These are phyloP conservation scores for Camelina hispida DNA, from an alignment of 345 rosid species.

Conservation along the genomic window DNA sequence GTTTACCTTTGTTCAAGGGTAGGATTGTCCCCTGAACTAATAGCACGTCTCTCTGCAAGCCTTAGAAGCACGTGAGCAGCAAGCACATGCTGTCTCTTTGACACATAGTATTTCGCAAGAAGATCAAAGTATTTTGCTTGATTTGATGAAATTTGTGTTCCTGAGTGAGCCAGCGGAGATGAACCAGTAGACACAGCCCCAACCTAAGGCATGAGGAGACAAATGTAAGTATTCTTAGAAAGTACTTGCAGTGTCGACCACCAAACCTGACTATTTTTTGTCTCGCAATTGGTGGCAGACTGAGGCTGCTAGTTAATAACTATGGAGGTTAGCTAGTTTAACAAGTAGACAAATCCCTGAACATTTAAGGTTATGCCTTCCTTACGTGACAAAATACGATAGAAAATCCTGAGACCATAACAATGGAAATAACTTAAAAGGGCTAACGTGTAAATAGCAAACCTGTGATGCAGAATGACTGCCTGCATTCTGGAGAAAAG, in stretches of 20 bases:
- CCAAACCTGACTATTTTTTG: constrained; percentile 13
- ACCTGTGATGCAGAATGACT: constrained; percentile 76
- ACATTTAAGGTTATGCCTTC: constrained; percentile 17
- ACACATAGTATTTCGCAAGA: constrained; percentile 89
- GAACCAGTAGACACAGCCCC: constrained; percentile 62
- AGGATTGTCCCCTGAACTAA: constrained; percentile 61
- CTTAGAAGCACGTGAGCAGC: constrained; percentile 92
- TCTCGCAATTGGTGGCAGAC: constrained; percentile 25
- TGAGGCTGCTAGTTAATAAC: constrained; percentile 30
- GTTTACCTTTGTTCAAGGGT: constrained; percentile 84
- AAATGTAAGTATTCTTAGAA: constrained; percentile 31
- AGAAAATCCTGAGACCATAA: constrained; percentile 16
- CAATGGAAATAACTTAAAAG: constrained; percentile 17
- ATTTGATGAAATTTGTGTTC: constrained; percentile 57
- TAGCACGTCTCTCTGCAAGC: constrained; percentile 89
- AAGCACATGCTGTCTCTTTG: constrained; percentile 89
- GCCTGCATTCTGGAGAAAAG: constrained; percentile 88
- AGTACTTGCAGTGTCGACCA: constrained; percentile 29
- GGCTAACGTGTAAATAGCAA: constrained; percentile 16
- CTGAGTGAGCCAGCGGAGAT: constrained; percentile 64
- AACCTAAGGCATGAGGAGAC: constrained; percentile 52
- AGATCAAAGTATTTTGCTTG: constrained; percentile 89
- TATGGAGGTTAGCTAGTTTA: constrained; percentile 14
- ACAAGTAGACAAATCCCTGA: constrained; percentile 10
- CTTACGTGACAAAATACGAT: background rate